Evolutionary conservation across 163 green algal genomes (phyloP).

Genomic region (Coccomyxa subellipsoidea): DNA sequence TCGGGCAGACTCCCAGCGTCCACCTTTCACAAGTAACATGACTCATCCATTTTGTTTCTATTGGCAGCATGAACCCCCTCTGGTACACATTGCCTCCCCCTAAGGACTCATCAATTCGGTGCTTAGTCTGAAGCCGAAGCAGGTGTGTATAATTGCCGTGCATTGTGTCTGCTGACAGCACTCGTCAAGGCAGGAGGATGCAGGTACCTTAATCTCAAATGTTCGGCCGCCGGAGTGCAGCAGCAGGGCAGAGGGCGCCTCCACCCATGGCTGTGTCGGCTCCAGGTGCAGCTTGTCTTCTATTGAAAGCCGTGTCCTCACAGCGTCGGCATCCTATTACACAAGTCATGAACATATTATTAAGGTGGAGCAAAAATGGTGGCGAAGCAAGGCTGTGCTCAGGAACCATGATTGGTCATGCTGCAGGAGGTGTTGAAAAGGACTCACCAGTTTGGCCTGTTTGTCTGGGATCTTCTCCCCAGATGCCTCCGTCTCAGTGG

Average conservation of each 20-base stretch:
- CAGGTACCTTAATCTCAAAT: conserved; percentile 60
- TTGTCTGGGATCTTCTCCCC: background rate
- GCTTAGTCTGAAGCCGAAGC: no score
- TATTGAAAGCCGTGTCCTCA: conserved; percentile 48
- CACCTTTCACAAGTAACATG: conserved; percentile 32
- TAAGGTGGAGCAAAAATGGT: background rate
- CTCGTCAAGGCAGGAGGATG: background rate
- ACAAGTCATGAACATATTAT: background rate
- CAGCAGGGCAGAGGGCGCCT: conserved; percentile 63
- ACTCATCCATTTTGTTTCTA: no score
- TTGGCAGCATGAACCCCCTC: no score
- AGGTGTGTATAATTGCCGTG: no score
- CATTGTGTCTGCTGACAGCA: no score
- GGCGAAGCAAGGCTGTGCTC: no score
- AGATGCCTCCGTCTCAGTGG: background rate
- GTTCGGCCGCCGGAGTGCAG: conserved; percentile 68
- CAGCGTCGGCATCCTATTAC: conserved; percentile 47
- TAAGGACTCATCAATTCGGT: no score
- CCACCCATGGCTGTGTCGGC: conserved; percentile 56
- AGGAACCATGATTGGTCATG: no score
- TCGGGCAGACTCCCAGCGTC: conserved; percentile 54
- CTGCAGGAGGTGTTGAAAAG: background rate
- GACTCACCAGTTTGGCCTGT: background rate
- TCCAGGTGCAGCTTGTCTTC: conserved; percentile 67
- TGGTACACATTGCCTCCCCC: no score